These are phyloP conservation scores for Plectranthus barbatus DNA, from an alignment of 257 asterid genomes.

Conservation along the genomic window DNA sequence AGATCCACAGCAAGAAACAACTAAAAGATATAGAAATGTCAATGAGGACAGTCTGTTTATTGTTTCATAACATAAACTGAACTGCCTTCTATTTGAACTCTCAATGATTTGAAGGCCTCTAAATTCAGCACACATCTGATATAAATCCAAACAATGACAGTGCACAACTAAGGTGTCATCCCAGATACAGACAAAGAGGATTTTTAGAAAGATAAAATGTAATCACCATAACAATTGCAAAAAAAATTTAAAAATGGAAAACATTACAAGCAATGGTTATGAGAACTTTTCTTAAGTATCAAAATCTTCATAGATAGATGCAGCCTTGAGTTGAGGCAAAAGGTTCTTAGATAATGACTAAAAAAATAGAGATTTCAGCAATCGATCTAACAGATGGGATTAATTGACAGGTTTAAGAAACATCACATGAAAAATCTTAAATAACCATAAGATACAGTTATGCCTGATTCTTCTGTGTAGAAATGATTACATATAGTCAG, in stretches of 20 bases:
- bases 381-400: not conserved
- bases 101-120: not conserved
- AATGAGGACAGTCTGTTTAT: not conserved
- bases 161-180: not conserved
- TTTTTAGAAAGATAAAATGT: not conserved
- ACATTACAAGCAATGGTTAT: not conserved
- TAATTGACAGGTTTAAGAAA: not conserved
- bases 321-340: not conserved
- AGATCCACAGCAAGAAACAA: not conserved
- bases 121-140: not conserved
- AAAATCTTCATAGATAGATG: not conserved
- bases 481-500: not conserved
- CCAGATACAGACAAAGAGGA: not conserved
- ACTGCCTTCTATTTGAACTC: not conserved
- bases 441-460: not conserved
- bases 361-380: not conserved
- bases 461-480: not conserved
- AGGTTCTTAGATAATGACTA: not conserved
- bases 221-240: not conserved
- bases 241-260: not conserved
- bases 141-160: not conserved
- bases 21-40: not conserved
- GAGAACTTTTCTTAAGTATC: not conserved
- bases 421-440: not conserved
- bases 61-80: not conserved